These are phyloP conservation scores for Elongisporangium senticosum DNA, from an alignment of 352 stramenopile species.

Conservation along the genomic window DNA sequence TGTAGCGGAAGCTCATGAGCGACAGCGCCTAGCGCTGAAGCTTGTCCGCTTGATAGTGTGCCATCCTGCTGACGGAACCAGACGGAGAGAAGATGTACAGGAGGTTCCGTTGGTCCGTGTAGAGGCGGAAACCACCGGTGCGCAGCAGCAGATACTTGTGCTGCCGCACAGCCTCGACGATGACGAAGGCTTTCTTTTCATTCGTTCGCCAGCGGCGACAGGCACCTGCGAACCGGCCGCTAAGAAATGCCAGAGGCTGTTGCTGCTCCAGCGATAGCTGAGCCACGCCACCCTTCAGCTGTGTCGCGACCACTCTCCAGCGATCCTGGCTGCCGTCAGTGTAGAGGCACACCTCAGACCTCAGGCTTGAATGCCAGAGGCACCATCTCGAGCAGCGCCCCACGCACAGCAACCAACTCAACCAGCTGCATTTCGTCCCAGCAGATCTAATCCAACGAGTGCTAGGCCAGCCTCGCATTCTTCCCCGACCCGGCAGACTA, in stretches of 20 bases:
- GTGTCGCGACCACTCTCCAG: constrained; percentile 13
- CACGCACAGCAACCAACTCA: not conserved
- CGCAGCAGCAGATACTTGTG: constrained; percentile 2
- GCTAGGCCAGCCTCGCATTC: constrained; percentile 10
- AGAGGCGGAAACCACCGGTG: constrained; percentile 9
- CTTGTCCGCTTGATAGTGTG: not conserved
- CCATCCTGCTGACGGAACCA: not conserved
- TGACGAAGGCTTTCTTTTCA: constrained; percentile 20
- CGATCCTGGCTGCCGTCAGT: constrained; percentile 14
- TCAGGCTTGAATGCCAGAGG: constrained; percentile 13
- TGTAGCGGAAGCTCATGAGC: too few relatives aligned
- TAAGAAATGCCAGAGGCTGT: constrained; percentile 18
- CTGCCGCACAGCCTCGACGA: constrained; percentile 8
- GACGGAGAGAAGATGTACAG: constrained; percentile 14
- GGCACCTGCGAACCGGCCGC: constrained; percentile 10
- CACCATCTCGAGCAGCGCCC: constrained; percentile 10
- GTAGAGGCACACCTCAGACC: constrained; percentile 14
- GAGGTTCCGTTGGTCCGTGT: constrained; percentile 15
- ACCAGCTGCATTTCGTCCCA: constrained; percentile 6
- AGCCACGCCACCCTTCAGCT: constrained; percentile 5
- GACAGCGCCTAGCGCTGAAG: too few relatives aligned
- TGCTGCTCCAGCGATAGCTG: constrained; percentile 9
- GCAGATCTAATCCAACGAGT: constrained; percentile 5
- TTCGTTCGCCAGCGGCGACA: constrained; percentile 10
- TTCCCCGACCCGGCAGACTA: constrained; percentile 6